phyloP scores from a whole-genome alignment of 2,329 filamentous ascomycete genomes.

The Fusarium devonianum region DNA sequence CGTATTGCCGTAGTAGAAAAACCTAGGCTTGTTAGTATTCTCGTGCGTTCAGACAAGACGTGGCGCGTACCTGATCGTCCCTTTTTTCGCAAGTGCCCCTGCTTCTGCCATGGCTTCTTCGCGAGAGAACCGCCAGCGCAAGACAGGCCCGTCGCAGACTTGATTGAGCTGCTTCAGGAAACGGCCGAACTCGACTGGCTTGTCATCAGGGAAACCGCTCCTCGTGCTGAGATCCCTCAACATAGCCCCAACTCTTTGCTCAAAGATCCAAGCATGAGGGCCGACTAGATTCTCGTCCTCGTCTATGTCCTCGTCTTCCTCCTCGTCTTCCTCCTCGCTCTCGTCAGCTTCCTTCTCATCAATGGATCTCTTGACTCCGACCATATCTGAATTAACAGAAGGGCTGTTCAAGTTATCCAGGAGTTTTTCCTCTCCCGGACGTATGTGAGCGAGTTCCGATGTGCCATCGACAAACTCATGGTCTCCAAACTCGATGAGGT shows the following conservation, averaged over 20 bases:
- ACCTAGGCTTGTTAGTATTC: slow-evolving; percentile 17
- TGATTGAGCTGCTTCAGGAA: slow-evolving; percentile 40
- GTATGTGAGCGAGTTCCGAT: slow-evolving; percentile 17
- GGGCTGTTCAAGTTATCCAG: slow-evolving; percentile 32
- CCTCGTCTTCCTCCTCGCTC: background rate
- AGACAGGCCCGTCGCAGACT: slow-evolving; percentile 27
- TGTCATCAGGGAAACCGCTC: slow-evolving; percentile 23
- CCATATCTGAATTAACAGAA: slow-evolving; percentile 18
- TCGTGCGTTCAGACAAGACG: background rate
- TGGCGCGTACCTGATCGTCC: slow-evolving; percentile 23
- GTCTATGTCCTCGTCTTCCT: background rate
- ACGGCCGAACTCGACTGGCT: slow-evolving; percentile 21
- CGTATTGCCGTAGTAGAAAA: background rate
- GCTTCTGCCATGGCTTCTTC: slow-evolving; percentile 27
- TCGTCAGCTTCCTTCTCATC: slow-evolving; percentile 22
- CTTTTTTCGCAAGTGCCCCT: slow-evolving; percentile 3
- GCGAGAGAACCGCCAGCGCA: slow-evolving; percentile 34
- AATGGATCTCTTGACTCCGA: slow-evolving; percentile 1
- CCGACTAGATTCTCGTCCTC: background rate
- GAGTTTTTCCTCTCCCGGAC: slow-evolving; percentile 36
- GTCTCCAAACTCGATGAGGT: slow-evolving; percentile 23
- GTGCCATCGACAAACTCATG: slow-evolving; percentile 9
- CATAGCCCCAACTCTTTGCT: slow-evolving; percentile 33
- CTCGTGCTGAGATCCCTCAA: slow-evolving; percentile 30
- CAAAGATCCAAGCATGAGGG: slow-evolving; percentile 26